Percentiles rank a stretch among this genome's conserved stretches.
Evolutionary conservation across 2,329 filamentous ascomycete genomes (phyloP).

Genomic region (Xylaria sp.): DNA sequence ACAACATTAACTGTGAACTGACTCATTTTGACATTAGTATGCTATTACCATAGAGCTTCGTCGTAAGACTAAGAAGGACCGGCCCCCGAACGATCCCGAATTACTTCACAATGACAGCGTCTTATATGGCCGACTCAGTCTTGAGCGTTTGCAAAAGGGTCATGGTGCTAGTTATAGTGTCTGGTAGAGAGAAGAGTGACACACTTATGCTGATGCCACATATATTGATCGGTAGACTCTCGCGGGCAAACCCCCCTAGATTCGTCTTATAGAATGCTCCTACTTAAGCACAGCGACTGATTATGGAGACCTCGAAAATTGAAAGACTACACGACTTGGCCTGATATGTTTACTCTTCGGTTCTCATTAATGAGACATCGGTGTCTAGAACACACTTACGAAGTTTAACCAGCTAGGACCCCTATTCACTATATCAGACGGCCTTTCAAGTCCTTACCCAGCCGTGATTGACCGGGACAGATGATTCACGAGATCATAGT

Average conservation of each 20-base stretch:
- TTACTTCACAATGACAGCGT: neutral
- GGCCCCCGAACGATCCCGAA: neutral
- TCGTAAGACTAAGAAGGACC: too few relatives aligned
- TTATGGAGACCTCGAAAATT: neutral
- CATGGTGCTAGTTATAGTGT: neutral
- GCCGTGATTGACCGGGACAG: neutral
- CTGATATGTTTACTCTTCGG: neutral
- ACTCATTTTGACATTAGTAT: too few relatives aligned
- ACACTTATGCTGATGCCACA: neutral
- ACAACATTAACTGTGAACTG: neutral
- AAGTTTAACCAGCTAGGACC: neutral
- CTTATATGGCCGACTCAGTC: neutral
- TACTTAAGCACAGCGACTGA: neutral
- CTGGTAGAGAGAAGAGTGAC: neutral
- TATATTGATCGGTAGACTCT: conserved; percentile 3
- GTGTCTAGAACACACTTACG: neutral
- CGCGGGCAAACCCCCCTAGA: neutral
- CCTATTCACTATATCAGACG: neutral
- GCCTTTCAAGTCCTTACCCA: neutral
- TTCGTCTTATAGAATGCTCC: conserved; percentile 1
- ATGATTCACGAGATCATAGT: neutral
- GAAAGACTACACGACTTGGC: neutral
- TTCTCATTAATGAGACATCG: neutral
- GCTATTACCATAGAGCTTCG: too few relatives aligned
- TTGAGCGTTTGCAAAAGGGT: neutral